phyloP scores from a whole-genome alignment of 2,329 filamentous ascomycete genomes.

The Onygena corvina region DNA sequence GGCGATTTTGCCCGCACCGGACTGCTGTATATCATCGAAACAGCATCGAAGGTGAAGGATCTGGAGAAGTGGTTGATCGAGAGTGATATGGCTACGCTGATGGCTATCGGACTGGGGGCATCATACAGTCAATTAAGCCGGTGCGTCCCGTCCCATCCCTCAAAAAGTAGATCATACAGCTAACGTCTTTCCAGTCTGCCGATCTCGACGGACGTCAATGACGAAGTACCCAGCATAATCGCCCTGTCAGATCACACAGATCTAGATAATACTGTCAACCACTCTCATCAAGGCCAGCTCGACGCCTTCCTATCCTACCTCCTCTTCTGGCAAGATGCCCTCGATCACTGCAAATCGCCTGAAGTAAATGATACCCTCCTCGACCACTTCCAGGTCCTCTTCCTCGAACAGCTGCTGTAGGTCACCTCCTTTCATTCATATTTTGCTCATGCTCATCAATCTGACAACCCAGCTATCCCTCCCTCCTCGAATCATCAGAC shows the following conservation, averaged over 20 bases:
- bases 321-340: constrained; percentile 93
- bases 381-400: constrained; percentile 94
- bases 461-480: constrained; percentile 80
- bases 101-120: constrained; percentile 88
- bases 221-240: constrained; percentile 64
- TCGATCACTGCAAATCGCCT: constrained; percentile 84
- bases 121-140: constrained; percentile 57
- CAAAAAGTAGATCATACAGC: neutral
- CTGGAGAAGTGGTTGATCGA: constrained; percentile 95
- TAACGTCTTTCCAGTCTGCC: constrained; percentile 49
- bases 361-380: constrained; percentile 88
- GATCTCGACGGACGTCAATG: constrained; percentile 62
- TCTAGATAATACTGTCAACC: constrained; percentile 61
- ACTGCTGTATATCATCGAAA: constrained; percentile 88
- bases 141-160: constrained; percentile 23
- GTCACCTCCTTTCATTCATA: constrained; percentile 25
- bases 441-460: neutral
- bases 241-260: constrained; percentile 77
- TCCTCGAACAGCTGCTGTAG: constrained; percentile 83
- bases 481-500: constrained; percentile 89
- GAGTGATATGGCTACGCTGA: constrained; percentile 87
- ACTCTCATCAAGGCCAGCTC: constrained; percentile 69
- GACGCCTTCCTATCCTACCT: constrained; percentile 90
- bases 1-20: constrained; percentile 95
- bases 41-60: constrained; percentile 66